These are phyloP conservation scores for Trametes punicea DNA, from an alignment of 768 basidiomycete species.

Conservation along the genomic window DNA sequence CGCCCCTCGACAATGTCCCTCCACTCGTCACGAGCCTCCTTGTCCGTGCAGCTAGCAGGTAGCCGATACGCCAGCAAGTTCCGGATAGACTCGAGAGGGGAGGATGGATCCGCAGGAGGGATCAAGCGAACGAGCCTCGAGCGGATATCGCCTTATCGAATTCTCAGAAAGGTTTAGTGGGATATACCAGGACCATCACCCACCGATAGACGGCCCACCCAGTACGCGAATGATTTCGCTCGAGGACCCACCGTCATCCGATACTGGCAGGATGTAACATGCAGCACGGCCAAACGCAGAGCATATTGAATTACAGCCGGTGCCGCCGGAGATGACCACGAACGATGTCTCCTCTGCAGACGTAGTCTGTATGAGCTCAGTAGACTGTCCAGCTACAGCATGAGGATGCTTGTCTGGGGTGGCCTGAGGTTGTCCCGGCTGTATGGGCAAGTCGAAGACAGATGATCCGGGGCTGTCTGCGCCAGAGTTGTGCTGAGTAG, in stretches of 20 bases:
- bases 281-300: constrained; percentile 68
- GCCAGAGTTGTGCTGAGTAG: constrained; percentile 11
- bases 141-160: constrained; percentile 70
- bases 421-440: constrained; percentile 21
- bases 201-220: constrained; percentile 83
- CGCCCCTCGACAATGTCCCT: constrained; percentile 87
- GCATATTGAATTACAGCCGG: constrained; percentile 90
- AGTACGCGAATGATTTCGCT: constrained; percentile 92
- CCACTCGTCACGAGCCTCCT: constrained; percentile 87
- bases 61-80: constrained; percentile 78
- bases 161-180: not conserved
- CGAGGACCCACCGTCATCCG: constrained; percentile 94
- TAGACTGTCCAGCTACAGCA: not conserved
- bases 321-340: constrained; percentile 88
- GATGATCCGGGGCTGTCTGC: constrained; percentile 66
- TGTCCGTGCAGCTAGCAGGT: constrained; percentile 62
- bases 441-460: constrained; percentile 69
- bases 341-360: constrained; percentile 40
- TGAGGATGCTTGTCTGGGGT: not conserved
- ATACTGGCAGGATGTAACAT: constrained; percentile 87
- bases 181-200: not conserved
- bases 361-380: not conserved
- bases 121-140: constrained; percentile 88
- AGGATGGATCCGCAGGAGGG: constrained; percentile 53
- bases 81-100: constrained; percentile 71